A percentile compares a stretch with the other conserved stretches of the same genome.
Evolutionary conservation across 768 basidiomycete species (phyloP).

Genomic region (Agrocybe pediades): DNA sequence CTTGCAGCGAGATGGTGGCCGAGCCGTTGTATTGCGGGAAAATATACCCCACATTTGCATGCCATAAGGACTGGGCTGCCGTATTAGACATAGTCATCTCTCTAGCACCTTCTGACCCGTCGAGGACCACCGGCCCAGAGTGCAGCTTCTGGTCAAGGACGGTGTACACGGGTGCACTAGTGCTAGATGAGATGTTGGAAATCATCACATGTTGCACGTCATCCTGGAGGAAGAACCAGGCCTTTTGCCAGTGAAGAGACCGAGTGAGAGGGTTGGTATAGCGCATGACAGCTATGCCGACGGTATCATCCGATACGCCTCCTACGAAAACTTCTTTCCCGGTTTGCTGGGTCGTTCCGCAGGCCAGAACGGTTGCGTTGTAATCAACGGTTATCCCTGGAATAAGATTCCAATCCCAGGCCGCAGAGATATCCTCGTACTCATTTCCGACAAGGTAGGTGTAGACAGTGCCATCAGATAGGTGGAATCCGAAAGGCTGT

Average conservation of each 20-base stretch:
- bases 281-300: constrained; percentile 63
- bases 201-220: constrained; percentile 68
- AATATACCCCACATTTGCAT: constrained; percentile 64
- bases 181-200: constrained; percentile 46
- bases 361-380: constrained; percentile 52
- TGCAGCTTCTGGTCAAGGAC: constrained; percentile 68
- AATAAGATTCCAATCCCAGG: constrained; percentile 80
- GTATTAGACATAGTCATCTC: constrained; percentile 1
- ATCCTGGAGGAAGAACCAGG: constrained; percentile 71
- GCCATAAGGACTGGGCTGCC: constrained; percentile 52
- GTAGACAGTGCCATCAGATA: constrained; percentile 65
- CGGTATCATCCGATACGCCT: constrained; percentile 57
- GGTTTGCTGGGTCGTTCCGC: constrained; percentile 38
- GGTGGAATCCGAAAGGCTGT: constrained; percentile 67
- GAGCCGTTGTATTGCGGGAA: constrained; percentile 38
- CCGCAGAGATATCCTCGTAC: constrained; percentile 71
- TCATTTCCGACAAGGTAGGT: constrained; percentile 68
- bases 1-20: constrained; percentile 37
- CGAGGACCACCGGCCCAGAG: constrained; percentile 35
- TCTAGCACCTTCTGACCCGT: constrained; percentile 27
- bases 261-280: constrained; percentile 65
- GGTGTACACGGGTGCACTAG: constrained; percentile 51
- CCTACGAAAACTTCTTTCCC: constrained; percentile 66
- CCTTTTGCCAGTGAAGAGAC: constrained; percentile 62
- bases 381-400: constrained; percentile 75